These are phyloP conservation scores for Leccinum barrowsii DNA, from an alignment of 768 basidiomycete species.

Conservation along the genomic window DNA sequence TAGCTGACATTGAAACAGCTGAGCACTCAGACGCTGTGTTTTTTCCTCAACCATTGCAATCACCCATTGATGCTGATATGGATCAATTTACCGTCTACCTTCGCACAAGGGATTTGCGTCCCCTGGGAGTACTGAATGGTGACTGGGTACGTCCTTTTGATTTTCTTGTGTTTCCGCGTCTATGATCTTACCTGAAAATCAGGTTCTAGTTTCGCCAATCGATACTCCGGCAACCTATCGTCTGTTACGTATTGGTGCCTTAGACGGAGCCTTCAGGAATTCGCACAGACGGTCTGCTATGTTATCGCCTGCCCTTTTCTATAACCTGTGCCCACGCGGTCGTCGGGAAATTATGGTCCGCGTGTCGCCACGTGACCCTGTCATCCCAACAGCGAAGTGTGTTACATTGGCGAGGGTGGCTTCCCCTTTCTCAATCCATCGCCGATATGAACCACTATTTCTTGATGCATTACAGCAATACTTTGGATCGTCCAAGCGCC, in stretches of 20 bases:
- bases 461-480: conserved; percentile 58
- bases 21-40: conserved; percentile 19
- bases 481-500: conserved; percentile 50
- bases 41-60: conserved; percentile 30
- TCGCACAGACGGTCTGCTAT: conserved; percentile 35
- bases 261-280: conserved; percentile 40
- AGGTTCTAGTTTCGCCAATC: conserved; percentile 51
- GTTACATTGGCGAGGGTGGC: conserved; percentile 80
- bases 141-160: conserved; percentile 62
- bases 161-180: neutral
- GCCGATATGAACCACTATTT: conserved; percentile 59
- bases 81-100: conserved; percentile 62
- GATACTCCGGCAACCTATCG: conserved; percentile 38
- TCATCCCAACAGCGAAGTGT: conserved; percentile 63
- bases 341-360: conserved; percentile 36
- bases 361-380: conserved; percentile 52
- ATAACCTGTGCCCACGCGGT: conserved; percentile 43
- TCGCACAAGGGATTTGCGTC: conserved; percentile 58
- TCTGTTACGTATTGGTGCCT: conserved; percentile 54
- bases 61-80: conserved; percentile 31
- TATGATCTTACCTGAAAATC: conserved; percentile 5
- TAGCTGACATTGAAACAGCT: neutral
- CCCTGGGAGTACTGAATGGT: conserved; percentile 62
- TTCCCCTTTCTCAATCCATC: conserved; percentile 66
- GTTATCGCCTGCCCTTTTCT: conserved; percentile 48